Conservation (phyloP, 1,284 basidiomycete species). For the Puccinia novopanici region DNA sequence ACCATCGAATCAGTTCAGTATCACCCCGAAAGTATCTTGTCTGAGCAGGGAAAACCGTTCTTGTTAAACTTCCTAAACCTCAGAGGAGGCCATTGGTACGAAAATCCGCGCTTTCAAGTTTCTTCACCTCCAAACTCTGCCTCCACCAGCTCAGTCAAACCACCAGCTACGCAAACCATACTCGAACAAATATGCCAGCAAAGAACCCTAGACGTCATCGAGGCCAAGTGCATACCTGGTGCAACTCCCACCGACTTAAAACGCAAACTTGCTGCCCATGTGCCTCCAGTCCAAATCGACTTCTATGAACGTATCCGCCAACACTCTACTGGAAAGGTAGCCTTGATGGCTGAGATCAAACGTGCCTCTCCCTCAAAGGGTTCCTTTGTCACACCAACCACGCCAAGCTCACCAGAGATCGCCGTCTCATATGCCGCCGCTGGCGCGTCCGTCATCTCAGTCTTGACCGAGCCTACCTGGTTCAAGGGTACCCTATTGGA, state of each 20-base stretch:
- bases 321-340: slow-evolving; percentile 54
- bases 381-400: slow-evolving; percentile 34
- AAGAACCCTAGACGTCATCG: slow-evolving; percentile 69
- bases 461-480: slow-evolving; percentile 95
- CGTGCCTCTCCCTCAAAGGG: slow-evolving; percentile 92
- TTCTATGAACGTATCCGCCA: slow-evolving; percentile 37
- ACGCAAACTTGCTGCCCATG: slow-evolving; percentile 18
- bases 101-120: slow-evolving; percentile 75
- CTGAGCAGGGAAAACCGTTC: slow-evolving; percentile 77
- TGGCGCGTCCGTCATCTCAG: slow-evolving; percentile 88
- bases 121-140: background rate
- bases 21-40: slow-evolving; percentile 94
- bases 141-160: background rate
- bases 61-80: slow-evolving; percentile 82
- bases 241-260: slow-evolving; percentile 66
- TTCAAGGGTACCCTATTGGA: slow-evolving; percentile 93
- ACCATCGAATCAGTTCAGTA: slow-evolving; percentile 94
- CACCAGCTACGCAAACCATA: slow-evolving; percentile 63
- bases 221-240: slow-evolving; percentile 71
- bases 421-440: slow-evolving; percentile 86
- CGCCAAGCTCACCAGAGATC: slow-evolving; percentile 63
- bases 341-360: slow-evolving; percentile 90
- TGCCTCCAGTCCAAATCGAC: slow-evolving; percentile 40
- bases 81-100: slow-evolving; percentile 80
- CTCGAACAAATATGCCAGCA: slow-evolving; percentile 74